Conservation (phyloP, 1,139 yeast species). For the Candida tunisiensis region DNA sequence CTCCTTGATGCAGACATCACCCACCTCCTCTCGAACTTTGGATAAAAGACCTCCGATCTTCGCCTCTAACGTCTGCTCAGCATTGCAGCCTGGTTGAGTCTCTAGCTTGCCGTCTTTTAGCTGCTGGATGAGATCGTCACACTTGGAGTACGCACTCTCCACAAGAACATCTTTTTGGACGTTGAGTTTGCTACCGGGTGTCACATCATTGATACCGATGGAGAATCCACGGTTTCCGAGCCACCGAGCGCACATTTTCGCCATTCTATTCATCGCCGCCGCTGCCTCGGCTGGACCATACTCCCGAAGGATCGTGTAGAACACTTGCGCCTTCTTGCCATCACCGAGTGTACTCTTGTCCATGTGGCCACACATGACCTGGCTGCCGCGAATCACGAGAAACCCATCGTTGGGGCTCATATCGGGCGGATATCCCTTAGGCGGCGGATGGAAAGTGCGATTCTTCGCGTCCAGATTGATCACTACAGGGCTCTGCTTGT, state of each 20-base stretch:
- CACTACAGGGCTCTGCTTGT: constrained; percentile 52
- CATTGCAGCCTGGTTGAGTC: constrained; percentile 98
- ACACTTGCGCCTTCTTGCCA: constrained; percentile 94
- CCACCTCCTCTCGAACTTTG: constrained; percentile 97
- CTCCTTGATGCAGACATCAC: constrained; percentile 91
- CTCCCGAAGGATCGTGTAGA: constrained; percentile 86
- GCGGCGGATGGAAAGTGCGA: constrained; percentile 71
- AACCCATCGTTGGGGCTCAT: constrained; percentile 98
- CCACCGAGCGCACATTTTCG: constrained; percentile 88
- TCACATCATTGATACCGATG: constrained; percentile 94
- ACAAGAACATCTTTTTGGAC: constrained; percentile 76
- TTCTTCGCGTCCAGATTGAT: constrained; percentile 91
- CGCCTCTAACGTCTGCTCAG: constrained; percentile 95
- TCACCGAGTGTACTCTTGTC: constrained; percentile 94
- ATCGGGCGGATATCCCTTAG: constrained; percentile 55
- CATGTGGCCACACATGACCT: constrained; percentile 87
- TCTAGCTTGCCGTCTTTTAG: constrained; percentile 80
- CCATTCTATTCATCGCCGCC: constrained; percentile 94
- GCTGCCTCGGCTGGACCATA: constrained; percentile 96
- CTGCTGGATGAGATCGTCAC: constrained; percentile 77
- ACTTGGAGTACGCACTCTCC: constrained; percentile 76
- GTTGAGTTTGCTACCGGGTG: constrained; percentile 72
- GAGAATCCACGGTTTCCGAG: constrained; percentile 94
- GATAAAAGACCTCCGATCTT: constrained; percentile 92
- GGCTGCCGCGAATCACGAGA: constrained; percentile 78